A percentile compares a stretch with the other conserved stretches of the same genome.
Evolutionary conservation across 2,329 filamentous ascomycete species (phyloP).

Genomic region (Aspergillus puulaauensis): DNA sequence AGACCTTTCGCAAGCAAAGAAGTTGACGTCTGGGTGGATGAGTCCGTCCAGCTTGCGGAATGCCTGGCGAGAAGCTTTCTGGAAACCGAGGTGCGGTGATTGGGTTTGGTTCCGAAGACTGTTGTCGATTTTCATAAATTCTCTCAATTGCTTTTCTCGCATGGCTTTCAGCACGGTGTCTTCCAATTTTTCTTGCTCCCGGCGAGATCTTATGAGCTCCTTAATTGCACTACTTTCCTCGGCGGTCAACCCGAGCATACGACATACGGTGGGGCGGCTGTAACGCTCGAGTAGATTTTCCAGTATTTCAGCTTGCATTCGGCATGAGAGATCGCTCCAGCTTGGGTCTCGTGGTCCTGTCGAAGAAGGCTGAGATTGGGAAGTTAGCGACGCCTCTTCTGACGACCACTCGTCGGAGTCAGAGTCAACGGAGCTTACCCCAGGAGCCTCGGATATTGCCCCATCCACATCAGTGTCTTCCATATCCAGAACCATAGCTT

Average conservation of each 20-base stretch:
- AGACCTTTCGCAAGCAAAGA: conserved; percentile 28
- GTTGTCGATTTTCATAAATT: conserved; percentile 35
- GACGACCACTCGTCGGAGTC: background rate
- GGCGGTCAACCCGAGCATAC: conserved; percentile 25
- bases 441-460: background rate
- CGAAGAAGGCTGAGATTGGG: background rate
- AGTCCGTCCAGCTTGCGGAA: conserved; percentile 12
- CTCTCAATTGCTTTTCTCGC: conserved; percentile 33
- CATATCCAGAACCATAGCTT: conserved; percentile 6
- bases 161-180: conserved; percentile 30
- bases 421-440: conserved; percentile 5
- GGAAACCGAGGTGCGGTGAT: conserved; percentile 30
- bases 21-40: conserved; percentile 25
- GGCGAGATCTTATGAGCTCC: conserved; percentile 17
- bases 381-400: background rate
- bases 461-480: conserved; percentile 24
- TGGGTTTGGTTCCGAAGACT: conserved; percentile 22
- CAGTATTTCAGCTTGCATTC: conserved; percentile 37
- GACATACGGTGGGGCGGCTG: conserved; percentile 21
- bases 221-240: conserved; percentile 23
- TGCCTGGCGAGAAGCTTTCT: conserved; percentile 22
- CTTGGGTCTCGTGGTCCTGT: conserved; percentile 15
- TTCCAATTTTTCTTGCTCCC: conserved; percentile 30
- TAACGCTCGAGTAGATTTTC: conserved; percentile 29
- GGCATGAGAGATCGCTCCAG: conserved; percentile 34